phyloP scores from a whole-genome alignment of 176 grass and related monocot genomes.

The Rhipidocladum racemiflorum region DNA sequence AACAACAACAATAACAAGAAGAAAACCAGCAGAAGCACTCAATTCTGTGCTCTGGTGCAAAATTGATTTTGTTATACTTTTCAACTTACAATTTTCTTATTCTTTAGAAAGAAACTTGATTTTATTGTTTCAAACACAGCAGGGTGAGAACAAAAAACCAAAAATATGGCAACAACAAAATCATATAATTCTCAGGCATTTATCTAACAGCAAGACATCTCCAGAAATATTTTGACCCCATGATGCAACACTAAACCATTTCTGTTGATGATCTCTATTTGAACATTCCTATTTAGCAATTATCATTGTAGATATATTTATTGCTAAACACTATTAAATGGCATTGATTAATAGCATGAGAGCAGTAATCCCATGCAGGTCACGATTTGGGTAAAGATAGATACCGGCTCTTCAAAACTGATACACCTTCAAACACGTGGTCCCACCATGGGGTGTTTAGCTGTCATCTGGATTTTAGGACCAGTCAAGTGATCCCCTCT shows the following conservation, averaged over 20 bases:
- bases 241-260: neutral
- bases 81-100: neutral
- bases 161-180: neutral
- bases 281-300: neutral
- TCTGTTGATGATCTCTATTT: neutral
- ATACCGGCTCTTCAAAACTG: neutral
- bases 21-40: neutral
- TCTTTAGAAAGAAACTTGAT: neutral
- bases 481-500: neutral
- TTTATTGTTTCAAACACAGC: neutral
- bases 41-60: neutral
- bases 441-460: neutral
- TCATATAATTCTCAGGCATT: neutral
- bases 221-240: neutral
- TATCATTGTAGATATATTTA: neutral
- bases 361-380: neutral
- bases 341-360: neutral
- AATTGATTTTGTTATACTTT: neutral
- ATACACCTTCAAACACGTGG: neutral
- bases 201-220: neutral
- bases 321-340: neutral
- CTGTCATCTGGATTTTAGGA: neutral
- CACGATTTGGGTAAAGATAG: neutral
- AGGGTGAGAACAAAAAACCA: neutral
- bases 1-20: neutral